Conservation (phyloP, 1,284 basidiomycete species). For the Ganoderma leucocontextum region DNA sequence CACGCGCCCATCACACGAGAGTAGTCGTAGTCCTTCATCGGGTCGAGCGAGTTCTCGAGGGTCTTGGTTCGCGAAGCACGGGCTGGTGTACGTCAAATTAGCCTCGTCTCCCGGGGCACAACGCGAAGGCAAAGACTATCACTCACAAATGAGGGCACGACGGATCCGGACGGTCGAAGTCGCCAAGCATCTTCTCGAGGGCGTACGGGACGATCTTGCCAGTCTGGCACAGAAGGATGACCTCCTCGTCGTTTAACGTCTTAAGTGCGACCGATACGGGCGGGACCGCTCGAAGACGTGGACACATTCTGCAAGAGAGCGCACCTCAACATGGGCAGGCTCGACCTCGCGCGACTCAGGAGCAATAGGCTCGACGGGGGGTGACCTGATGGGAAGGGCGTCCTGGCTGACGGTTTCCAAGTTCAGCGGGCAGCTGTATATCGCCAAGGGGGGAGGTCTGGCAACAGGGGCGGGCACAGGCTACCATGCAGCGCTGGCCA, state of each 20-base stretch:
- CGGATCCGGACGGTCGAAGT: slow-evolving; percentile 87
- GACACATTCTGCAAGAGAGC: slow-evolving; percentile 83
- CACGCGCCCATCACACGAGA: slow-evolving; percentile 95
- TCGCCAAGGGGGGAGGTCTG: slow-evolving; percentile 33
- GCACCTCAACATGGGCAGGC: slow-evolving; percentile 34
- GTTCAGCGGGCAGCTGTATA: slow-evolving; percentile 40
- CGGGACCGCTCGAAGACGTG: slow-evolving; percentile 87
- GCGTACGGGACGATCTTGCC: slow-evolving; percentile 96
- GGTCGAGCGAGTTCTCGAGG: slow-evolving; percentile 86
- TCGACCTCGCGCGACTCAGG: slow-evolving; percentile 26
- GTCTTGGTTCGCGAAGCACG: slow-evolving; percentile 88
- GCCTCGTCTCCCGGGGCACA: neutral
- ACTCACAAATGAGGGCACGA: slow-evolving; percentile 90
- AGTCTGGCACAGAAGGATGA: slow-evolving; percentile 88
- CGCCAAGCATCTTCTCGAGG: slow-evolving; percentile 91
- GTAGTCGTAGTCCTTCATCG: slow-evolving; percentile 92
- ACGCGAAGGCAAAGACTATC: neutral
- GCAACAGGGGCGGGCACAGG: slow-evolving; percentile 32
- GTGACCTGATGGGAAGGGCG: slow-evolving; percentile 34
- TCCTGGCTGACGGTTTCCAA: slow-evolving; percentile 44
- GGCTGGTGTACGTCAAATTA: slow-evolving; percentile 54
- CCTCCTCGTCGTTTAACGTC: slow-evolving; percentile 90
- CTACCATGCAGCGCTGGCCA: slow-evolving; percentile 31
- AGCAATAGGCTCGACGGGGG: slow-evolving; percentile 31
- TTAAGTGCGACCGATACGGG: slow-evolving; percentile 63